Conservation (phyloP, 176 grass and related monocot species). For the Cenchrus americanus region DNA sequence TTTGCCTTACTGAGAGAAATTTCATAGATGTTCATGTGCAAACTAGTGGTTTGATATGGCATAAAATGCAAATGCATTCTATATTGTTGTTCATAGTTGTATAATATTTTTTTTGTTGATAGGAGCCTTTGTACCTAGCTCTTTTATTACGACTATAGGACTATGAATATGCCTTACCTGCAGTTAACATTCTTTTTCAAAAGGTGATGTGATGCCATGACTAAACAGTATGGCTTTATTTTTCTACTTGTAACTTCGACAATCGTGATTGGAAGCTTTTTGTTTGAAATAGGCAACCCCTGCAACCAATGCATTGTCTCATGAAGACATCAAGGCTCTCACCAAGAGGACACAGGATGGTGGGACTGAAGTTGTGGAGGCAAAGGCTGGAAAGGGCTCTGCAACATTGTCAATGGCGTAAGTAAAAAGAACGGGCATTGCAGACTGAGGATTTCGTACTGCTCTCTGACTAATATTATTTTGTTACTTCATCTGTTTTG, state of each 20-base stretch:
- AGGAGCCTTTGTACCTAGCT: conserved; percentile 5
- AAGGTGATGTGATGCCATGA: background rate
- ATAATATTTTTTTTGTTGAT: background rate
- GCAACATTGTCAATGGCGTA: conserved; percentile 98
- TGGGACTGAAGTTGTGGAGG: conserved; percentile 92
- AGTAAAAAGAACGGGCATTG: conserved; percentile 41
- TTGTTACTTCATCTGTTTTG: conserved; percentile 1
- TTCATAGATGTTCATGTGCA: background rate
- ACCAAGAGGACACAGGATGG: conserved; percentile 97
- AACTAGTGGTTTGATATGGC: conserved; percentile 3
- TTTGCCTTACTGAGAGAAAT: background rate
- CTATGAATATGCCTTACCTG: background rate
- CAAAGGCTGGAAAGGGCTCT: conserved; percentile 97
- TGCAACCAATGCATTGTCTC: conserved; percentile 61
- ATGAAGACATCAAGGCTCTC: conserved; percentile 77
- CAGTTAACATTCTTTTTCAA: conserved; percentile 2
- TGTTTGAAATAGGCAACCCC: conserved; percentile 62
- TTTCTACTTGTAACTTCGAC: background rate
- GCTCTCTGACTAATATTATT: background rate
- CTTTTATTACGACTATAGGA: conserved; percentile 1
- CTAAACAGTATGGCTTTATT: conserved; percentile 1
- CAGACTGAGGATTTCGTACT: background rate
- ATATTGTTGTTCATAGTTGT: background rate
- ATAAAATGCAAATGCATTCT: background rate
- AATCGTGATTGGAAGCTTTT: background rate